Evolutionary conservation across 352 stramenopile genomes (phyloP).

Genomic region (Pilasporangium apinafurcum): DNA sequence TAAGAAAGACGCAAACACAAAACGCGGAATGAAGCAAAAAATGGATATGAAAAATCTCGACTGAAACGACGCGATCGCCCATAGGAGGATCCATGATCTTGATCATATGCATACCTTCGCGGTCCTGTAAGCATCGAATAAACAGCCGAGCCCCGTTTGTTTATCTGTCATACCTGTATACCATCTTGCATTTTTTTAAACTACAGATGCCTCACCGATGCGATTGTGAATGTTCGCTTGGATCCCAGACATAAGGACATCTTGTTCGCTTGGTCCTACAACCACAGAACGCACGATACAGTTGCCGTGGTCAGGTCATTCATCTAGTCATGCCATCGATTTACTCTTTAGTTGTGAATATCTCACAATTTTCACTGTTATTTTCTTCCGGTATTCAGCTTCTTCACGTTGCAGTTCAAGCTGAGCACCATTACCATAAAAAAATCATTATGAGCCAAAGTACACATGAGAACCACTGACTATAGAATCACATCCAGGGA

Average conservation of each 20-base stretch:
- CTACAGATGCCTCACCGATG: constrained; percentile 21
- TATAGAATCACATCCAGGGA: neutral
- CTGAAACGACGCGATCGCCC: constrained; percentile 46
- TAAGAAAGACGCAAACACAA: neutral
- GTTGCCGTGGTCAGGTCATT: too few species aligned
- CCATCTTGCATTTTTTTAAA: too few species aligned
- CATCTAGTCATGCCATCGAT: neutral
- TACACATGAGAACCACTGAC: neutral
- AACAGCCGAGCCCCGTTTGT: too few species aligned
- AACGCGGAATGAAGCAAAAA: neutral
- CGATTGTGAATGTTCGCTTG: constrained; percentile 35
- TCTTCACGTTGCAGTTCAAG: constrained; percentile 54
- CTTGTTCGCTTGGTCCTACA: constrained; percentile 71
- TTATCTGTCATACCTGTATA: too few species aligned
- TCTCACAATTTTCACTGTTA: constrained; percentile 58
- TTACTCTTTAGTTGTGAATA: neutral
- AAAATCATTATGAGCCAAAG: neutral
- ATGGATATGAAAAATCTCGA: constrained; percentile 78
- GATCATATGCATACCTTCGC: constrained; percentile 66
- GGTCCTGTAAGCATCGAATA: constrained; percentile 23
- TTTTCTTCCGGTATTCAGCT: constrained; percentile 64
- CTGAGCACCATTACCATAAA: constrained; percentile 9
- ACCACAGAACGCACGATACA: neutral
- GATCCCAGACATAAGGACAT: constrained; percentile 39
- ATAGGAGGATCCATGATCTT: constrained; percentile 29